These are phyloP conservation scores for Zygotorulaspora chibaensis DNA, from an alignment of 805 yeast genomes.

Conservation along the genomic window DNA sequence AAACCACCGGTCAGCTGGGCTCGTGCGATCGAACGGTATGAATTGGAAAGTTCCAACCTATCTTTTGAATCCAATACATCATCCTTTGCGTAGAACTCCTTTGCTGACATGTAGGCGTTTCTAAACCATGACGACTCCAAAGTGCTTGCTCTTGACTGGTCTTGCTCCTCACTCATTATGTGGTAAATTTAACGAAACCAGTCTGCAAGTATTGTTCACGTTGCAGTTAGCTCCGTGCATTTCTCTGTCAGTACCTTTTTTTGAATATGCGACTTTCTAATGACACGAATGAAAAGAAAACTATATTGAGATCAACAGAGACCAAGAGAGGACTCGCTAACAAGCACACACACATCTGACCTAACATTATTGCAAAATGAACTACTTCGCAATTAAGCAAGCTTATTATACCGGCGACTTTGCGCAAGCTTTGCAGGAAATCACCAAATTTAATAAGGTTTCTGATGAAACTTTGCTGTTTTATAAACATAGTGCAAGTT, in stretches of 20 bases:
- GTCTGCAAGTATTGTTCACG: no score
- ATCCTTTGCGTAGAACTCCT: constrained; percentile 48
- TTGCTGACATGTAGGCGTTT: constrained; percentile 41
- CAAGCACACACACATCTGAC: background rate
- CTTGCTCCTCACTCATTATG: constrained; percentile 3
- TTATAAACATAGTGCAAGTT: constrained; percentile 36
- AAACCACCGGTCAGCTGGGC: constrained; percentile 39
- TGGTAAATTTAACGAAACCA: background rate
- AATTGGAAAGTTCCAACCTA: constrained; percentile 39
- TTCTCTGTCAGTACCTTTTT: no score
- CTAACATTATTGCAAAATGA: constrained; percentile 23
- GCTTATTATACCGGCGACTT: constrained; percentile 60
- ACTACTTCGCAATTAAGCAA: constrained; percentile 52
- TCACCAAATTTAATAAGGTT: constrained; percentile 39
- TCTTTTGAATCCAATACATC: constrained; percentile 40
- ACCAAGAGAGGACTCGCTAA: background rate
- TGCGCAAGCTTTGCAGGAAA: constrained; percentile 40
- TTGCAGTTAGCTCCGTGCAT: no score
- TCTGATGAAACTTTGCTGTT: constrained; percentile 27
- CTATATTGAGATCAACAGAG: no score
- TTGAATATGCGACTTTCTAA: no score
- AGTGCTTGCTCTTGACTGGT: background rate
- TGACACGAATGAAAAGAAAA: no score
- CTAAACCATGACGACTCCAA: constrained; percentile 33
- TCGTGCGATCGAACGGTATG: constrained; percentile 37